Evolutionary conservation across 140 eudicot genomes (phyloP).

Genomic region (Bidens hawaiensis): DNA sequence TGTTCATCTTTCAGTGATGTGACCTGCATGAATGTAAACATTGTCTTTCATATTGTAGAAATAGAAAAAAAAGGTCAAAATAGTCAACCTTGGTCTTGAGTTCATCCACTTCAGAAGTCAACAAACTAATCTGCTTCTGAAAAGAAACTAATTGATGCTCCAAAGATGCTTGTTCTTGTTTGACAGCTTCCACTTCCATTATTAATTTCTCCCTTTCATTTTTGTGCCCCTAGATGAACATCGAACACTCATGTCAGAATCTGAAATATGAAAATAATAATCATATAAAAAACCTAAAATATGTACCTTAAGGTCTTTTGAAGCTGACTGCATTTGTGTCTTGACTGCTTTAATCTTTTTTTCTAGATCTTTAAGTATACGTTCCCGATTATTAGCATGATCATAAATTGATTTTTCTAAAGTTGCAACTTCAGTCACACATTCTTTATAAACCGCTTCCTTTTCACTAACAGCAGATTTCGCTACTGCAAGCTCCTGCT

Average conservation of each 20-base stretch:
- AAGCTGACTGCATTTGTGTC: conserved; percentile 73
- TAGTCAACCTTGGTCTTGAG: conserved; percentile 53
- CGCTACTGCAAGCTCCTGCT: conserved; percentile 66
- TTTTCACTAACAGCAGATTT: conserved; percentile 52
- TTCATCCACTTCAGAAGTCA: conserved; percentile 55
- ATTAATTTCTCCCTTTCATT: conserved; percentile 80
- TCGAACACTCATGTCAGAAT: conserved; percentile 6
- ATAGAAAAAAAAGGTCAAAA: not conserved
- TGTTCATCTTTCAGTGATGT: conserved; percentile 47
- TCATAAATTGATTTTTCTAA: conserved; percentile 83
- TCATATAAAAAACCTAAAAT: not conserved
- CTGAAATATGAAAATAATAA: not conserved
- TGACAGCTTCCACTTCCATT: conserved; percentile 86
- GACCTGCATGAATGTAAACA: conserved; percentile 42
- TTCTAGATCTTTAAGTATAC: conserved; percentile 75
- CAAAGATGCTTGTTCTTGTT: conserved; percentile 61
- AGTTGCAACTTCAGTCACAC: conserved; percentile 54
- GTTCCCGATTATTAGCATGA: conserved; percentile 66
- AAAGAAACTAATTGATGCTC: conserved; percentile 63
- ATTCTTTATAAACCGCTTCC: conserved; percentile 43
- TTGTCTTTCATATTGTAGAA: not conserved
- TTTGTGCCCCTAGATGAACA: conserved; percentile 63
- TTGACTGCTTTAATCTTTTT: conserved; percentile 74
- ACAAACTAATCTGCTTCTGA: conserved; percentile 53
- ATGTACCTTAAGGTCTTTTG: conserved; percentile 82